Evolutionary conservation across 805 yeast genomes (phyloP).

Genomic region (Helenozyma baotianmanensis): DNA sequence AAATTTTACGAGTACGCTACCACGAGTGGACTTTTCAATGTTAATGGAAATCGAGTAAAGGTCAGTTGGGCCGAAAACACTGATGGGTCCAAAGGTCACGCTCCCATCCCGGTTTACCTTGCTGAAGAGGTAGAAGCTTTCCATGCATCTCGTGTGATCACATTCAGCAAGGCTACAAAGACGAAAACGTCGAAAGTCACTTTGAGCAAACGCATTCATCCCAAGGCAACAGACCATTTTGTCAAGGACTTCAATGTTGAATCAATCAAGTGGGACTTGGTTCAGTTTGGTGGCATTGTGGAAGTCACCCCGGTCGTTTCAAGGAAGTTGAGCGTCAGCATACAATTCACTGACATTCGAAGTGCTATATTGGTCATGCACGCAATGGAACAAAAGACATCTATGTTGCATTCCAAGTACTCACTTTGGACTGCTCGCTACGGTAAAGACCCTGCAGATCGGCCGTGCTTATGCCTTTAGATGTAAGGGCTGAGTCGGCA

Average conservation of each 20-base stretch:
- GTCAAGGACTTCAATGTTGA: constrained; percentile 41
- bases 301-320: constrained; percentile 67
- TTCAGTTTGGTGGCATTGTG: constrained; percentile 52
- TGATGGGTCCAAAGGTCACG: no score
- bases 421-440: constrained; percentile 61
- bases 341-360: constrained; percentile 55
- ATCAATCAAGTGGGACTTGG: constrained; percentile 47
- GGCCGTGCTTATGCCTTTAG: no score
- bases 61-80: constrained; percentile 42
- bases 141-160: constrained; percentile 55
- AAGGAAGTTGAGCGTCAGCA: constrained; percentile 54
- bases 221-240: constrained; percentile 40
- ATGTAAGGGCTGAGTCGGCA: no score
- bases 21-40: constrained; percentile 47
- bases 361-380: constrained; percentile 55
- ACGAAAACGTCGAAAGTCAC: constrained; percentile 20
- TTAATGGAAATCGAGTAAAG: constrained; percentile 51
- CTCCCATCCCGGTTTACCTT: constrained; percentile 20
- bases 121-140: constrained; percentile 30
- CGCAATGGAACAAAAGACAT: constrained; percentile 9
- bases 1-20: constrained; percentile 48
- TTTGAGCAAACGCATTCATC: constrained; percentile 22
- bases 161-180: constrained; percentile 29
- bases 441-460: constrained; percentile 63
- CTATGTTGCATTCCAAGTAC: constrained; percentile 34